Percentiles rank a stretch among this genome's conserved stretches.
phyloP scores from a whole-genome alignment of 1,284 basidiomycete species.

The Pseudozyma thailandica region DNA sequence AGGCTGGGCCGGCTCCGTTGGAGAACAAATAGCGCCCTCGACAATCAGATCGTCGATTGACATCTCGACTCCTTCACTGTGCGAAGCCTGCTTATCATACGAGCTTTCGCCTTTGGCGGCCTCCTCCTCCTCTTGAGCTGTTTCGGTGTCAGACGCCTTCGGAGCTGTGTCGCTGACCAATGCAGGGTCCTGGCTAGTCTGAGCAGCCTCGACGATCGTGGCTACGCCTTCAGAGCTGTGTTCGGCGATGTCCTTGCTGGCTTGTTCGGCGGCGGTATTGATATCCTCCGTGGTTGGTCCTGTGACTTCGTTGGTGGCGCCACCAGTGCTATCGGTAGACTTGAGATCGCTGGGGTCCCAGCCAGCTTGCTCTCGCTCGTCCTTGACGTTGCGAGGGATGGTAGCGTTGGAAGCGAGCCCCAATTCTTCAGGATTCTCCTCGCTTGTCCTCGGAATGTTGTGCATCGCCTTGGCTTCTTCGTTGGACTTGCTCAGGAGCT shows the following conservation, averaged over 20 bases:
- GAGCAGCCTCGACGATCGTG: background rate
- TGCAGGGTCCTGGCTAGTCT: background rate
- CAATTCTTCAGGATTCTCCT: too few relatives aligned
- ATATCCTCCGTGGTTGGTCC: background rate
- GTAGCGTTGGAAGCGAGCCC: too few relatives aligned
- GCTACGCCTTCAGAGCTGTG: background rate
- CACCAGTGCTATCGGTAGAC: background rate
- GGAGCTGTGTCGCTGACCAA: background rate
- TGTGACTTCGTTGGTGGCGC: background rate
- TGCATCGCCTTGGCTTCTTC: too few relatives aligned
- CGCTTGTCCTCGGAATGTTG: too few relatives aligned
- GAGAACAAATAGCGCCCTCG: constrained; percentile 4
- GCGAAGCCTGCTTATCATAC: background rate
- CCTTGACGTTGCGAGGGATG: too few relatives aligned
- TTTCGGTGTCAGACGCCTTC: background rate
- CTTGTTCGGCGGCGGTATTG: background rate
- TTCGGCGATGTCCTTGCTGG: background rate
- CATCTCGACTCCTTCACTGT: constrained; percentile 5
- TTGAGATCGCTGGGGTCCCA: background rate
- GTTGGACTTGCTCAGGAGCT: too few relatives aligned
- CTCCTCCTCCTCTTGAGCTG: background rate
- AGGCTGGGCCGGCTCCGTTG: background rate
- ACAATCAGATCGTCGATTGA: constrained; percentile 15
- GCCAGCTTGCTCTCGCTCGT: background rate
- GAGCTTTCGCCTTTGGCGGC: background rate